Conservation (phyloP, 2,329 filamentous ascomycete genomes). For the Colletotrichum chlorophyti region DNA sequence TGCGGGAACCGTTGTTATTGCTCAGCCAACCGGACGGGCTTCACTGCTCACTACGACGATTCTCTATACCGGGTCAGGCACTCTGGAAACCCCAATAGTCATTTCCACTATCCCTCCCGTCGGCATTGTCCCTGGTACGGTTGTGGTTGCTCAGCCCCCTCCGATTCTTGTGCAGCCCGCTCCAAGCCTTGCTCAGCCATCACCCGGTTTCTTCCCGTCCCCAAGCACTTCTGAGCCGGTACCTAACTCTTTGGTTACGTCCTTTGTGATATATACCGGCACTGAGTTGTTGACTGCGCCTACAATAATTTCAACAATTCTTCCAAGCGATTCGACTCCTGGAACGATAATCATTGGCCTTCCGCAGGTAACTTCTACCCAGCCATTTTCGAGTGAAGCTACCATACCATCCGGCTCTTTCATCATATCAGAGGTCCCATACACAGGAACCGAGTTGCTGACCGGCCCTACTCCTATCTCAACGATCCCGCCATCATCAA, state of each 20-base stretch:
- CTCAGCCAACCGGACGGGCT: background rate
- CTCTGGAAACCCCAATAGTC: background rate
- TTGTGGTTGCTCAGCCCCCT: conserved; percentile 1
- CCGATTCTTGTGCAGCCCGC: background rate
- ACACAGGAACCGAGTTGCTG: background rate
- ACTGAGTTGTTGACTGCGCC: background rate
- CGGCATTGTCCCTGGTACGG: conserved; percentile 9
- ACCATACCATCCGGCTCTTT: background rate
- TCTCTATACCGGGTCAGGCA: background rate
- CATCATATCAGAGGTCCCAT: background rate
- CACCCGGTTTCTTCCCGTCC: background rate
- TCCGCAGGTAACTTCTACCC: background rate
- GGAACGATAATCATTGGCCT: background rate
- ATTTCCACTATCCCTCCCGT: conserved; percentile 2
- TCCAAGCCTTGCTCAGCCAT: background rate
- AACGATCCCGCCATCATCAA: background rate
- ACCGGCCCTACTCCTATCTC: background rate
- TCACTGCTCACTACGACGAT: background rate
- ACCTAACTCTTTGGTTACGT: conserved; percentile 3
- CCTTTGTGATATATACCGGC: conserved; percentile 1
- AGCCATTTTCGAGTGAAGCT: no score
- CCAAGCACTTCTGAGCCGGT: background rate
- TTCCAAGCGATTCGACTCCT: background rate
- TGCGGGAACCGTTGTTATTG: background rate
- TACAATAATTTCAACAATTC: background rate